Conservation (phyloP, 306 rosid species). For the Delonix regia region DNA sequence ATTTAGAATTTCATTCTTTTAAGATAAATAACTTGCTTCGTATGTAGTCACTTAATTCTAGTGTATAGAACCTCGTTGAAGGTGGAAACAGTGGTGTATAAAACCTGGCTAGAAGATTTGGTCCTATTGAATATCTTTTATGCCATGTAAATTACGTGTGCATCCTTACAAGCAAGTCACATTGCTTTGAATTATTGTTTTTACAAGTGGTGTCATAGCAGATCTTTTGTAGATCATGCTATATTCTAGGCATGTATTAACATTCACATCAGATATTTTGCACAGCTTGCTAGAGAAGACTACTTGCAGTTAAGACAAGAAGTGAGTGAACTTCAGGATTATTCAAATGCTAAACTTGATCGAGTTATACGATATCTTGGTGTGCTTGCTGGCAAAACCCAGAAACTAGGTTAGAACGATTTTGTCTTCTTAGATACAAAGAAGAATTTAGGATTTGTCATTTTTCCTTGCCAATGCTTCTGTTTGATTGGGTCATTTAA, state of each 20-base stretch:
- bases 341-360: constrained; percentile 90
- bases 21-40: neutral
- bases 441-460: neutral
- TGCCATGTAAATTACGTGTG: neutral
- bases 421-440: neutral
- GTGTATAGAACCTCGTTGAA: neutral
- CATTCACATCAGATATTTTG: constrained; percentile 44
- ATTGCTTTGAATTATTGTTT: constrained; percentile 18
- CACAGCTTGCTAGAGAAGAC: constrained; percentile 90
- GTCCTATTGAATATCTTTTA: constrained; percentile 10
- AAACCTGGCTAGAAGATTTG: neutral
- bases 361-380: constrained; percentile 94
- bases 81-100: neutral
- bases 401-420: constrained; percentile 67
- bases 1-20: neutral
- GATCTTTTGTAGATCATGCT: neutral
- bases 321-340: constrained; percentile 90
- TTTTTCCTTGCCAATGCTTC: neutral
- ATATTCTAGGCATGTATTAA: constrained; percentile 33
- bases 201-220: constrained; percentile 3
- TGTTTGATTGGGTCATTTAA: neutral
- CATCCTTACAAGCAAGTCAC: neutral
- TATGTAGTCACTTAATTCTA: neutral
- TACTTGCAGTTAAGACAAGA: constrained; percentile 90
- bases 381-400: constrained; percentile 85